Conservation (phyloP, 768 basidiomycete species). For the Lyophyllum semitale region DNA sequence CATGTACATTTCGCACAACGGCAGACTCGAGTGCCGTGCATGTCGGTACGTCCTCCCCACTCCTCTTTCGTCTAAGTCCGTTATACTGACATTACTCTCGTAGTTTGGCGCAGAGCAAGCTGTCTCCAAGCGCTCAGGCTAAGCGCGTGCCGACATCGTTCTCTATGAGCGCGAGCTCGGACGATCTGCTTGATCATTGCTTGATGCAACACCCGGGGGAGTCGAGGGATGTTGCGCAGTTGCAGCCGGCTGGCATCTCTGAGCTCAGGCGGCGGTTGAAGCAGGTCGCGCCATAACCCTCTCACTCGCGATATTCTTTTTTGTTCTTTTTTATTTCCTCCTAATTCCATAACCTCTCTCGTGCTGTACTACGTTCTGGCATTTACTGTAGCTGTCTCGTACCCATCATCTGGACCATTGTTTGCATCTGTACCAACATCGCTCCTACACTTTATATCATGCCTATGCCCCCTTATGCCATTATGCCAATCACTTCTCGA, state of each 20-base stretch:
- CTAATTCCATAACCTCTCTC: too few species aligned
- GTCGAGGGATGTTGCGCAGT: constrained; percentile 34
- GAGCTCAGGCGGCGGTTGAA: constrained; percentile 32
- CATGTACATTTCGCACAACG: constrained; percentile 34
- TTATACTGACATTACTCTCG: not conserved
- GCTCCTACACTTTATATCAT: not conserved
- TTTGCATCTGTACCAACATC: not conserved
- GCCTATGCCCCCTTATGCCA: not conserved
- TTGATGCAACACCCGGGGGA: constrained; percentile 32
- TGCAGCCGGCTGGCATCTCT: constrained; percentile 34
- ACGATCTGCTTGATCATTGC: constrained; percentile 35
- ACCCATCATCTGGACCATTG: not conserved
- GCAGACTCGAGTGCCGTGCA: constrained; percentile 36
- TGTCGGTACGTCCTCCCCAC: constrained; percentile 41
- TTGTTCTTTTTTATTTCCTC: not conserved
- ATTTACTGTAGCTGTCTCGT: not conserved
- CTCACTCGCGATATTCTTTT: not conserved
- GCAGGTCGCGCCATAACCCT: not conserved
- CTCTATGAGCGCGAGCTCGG: constrained; percentile 32
- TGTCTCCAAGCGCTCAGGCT: not conserved
- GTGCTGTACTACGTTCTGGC: not conserved
- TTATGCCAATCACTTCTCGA: not conserved
- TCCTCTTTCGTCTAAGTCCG: not conserved
- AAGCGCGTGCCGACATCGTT: constrained; percentile 15
- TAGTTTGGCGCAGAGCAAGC: not conserved